These are phyloP conservation scores for Cyberlindnera lachancei DNA, from an alignment of 805 yeast species.

Conservation along the genomic window DNA sequence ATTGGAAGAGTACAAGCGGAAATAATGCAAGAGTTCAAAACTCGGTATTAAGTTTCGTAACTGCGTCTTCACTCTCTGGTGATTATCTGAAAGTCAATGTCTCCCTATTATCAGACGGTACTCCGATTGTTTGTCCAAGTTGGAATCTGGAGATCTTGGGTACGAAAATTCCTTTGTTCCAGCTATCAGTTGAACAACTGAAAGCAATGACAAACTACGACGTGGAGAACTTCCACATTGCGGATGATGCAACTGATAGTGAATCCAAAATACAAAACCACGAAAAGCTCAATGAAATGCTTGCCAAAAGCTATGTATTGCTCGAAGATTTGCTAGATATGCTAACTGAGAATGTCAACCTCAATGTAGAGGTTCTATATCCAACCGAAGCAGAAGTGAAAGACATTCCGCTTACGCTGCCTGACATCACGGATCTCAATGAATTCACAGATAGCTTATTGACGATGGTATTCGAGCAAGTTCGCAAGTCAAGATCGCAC, in stretches of 20 bases:
- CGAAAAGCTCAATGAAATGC: conserved; percentile 33
- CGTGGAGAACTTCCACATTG: conserved; percentile 14
- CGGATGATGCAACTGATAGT: conserved; percentile 2
- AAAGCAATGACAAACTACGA: conserved; percentile 24
- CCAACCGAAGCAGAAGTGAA: conserved; percentile 52
- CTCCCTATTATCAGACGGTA: conserved; percentile 71
- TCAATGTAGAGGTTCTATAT: conserved; percentile 68
- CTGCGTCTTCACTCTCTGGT: conserved; percentile 86
- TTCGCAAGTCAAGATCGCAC: conserved; percentile 37
- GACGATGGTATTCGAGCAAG: conserved; percentile 69
- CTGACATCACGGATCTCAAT: conserved; percentile 49
- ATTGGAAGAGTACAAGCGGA: conserved; percentile 87
- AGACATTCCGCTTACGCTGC: conserved; percentile 32
- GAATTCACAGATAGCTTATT: conserved; percentile 69
- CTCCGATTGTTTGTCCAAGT: conserved; percentile 74
- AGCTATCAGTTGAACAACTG: conserved; percentile 34
- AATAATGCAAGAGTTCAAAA: conserved; percentile 22
- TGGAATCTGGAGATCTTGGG: conserved; percentile 46
- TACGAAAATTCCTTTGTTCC: conserved; percentile 53
- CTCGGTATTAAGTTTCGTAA: conserved; percentile 60
- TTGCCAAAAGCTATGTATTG: conserved; percentile 46
- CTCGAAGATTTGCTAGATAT: conserved; percentile 49
- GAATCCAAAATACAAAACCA: conserved; percentile 6
- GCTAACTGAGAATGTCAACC: conserved; percentile 52
- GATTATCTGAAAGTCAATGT: conserved; percentile 65